Conservation (phyloP, 1,284 basidiomycete species). For the Fomitiporia mediterranea region DNA sequence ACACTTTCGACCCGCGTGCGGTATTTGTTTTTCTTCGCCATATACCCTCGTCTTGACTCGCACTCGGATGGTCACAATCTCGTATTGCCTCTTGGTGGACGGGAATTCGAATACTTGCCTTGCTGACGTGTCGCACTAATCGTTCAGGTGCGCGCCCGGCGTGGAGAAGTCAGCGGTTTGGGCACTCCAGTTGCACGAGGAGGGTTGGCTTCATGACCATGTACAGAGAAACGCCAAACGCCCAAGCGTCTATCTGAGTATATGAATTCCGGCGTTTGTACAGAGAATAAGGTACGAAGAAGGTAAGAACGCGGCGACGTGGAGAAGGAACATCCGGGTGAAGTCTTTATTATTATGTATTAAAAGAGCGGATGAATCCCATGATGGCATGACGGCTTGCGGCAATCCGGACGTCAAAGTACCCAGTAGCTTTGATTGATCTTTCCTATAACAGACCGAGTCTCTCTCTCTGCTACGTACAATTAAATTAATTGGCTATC, state of each 20-base stretch:
- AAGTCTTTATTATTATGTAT: no score
- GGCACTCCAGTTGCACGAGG: not conserved
- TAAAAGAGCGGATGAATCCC: not conserved
- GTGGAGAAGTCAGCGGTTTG: no score
- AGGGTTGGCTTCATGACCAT: not conserved
- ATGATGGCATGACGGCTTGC: not conserved
- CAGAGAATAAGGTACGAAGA: not conserved
- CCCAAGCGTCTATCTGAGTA: not conserved
- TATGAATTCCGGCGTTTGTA: not conserved
- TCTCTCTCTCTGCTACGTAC: not conserved
- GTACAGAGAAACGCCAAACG: no score
- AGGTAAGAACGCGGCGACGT: constrained; percentile 1
- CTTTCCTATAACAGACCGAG: not conserved
- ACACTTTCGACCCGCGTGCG: constrained; percentile 9
- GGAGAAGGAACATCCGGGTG: no score
- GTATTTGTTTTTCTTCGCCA: constrained; percentile 5
- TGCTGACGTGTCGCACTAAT: no score
- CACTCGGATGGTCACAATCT: no score
- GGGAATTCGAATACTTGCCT: no score
- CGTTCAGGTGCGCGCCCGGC: no score
- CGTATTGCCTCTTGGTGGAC: no score
- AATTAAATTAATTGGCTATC: constrained; percentile 38
- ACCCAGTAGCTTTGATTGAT: not conserved
- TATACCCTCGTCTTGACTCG: not conserved
- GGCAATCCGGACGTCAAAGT: not conserved